A percentile compares a stretch with the other conserved stretches of the same genome.
These are phyloP conservation scores for Candida peoriensis DNA, from an alignment of 805 yeast genomes.

Conservation along the genomic window DNA sequence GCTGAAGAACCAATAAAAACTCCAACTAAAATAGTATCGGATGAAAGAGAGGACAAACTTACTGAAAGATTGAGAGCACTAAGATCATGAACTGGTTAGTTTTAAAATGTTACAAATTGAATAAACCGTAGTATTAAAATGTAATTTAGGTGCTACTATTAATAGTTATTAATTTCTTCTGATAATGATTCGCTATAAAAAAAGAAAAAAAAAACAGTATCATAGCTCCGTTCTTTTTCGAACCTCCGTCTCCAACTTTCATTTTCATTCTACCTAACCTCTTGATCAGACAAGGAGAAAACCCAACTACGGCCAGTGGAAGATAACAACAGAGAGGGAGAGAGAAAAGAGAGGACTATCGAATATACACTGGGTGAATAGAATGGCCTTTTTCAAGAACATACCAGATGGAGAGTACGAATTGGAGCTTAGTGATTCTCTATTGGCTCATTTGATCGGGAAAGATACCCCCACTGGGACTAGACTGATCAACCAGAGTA, in stretches of 20 bases:
- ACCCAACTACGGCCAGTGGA: no score
- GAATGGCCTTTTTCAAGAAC: no score
- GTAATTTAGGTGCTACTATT: no score
- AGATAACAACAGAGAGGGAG: neutral
- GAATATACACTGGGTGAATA: no score
- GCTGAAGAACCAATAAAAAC: constrained; percentile 52
- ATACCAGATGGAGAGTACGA: constrained; percentile 24
- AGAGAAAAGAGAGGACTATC: neutral
- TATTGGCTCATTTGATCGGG: constrained; percentile 8
- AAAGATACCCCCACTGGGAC: constrained; percentile 1
- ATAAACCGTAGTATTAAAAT: no score
- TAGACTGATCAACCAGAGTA: constrained; percentile 1
- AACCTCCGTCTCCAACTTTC: no score
- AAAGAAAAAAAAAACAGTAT: no score
- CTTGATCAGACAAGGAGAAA: no score
- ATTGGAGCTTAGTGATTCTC: constrained; percentile 15
- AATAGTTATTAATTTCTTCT: no score
- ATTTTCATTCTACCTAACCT: no score
- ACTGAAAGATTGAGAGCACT: constrained; percentile 88
- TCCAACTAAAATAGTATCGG: constrained; percentile 38
- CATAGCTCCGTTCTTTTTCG: no score
- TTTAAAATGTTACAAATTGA: neutral
- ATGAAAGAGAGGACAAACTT: constrained; percentile 79
- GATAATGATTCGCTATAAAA: no score
- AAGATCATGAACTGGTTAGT: constrained; percentile 45